phyloP scores from a whole-genome alignment of 192 early-diverging fungal species.

The Rhizophagus clarus region DNA sequence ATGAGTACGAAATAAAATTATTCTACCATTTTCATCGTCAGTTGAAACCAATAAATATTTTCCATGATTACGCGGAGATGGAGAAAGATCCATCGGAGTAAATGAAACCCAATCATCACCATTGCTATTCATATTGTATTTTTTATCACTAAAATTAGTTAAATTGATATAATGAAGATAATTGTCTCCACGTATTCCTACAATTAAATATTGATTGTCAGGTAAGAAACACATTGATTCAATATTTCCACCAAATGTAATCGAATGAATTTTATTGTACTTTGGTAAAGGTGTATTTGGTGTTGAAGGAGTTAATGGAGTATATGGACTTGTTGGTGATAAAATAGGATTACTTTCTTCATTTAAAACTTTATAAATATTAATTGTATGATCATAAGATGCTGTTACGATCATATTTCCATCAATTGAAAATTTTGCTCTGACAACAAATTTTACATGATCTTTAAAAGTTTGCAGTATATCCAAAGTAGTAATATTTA shows the following conservation, averaged over 20 bases:
- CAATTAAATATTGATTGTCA: conserved; percentile 44
- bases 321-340: conserved; percentile 41
- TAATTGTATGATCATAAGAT: conserved; percentile 70
- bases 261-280: conserved; percentile 34
- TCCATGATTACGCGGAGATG: conserved; percentile 55
- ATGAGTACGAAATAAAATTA: conserved; percentile 61
- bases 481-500: conserved; percentile 44
- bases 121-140: conserved; percentile 76
- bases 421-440: conserved; percentile 60
- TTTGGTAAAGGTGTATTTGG: not conserved
- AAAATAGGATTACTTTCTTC: not conserved
- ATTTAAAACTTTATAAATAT: conserved; percentile 54
- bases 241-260: conserved; percentile 59
- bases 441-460: conserved; percentile 72
- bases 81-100: conserved; percentile 68
- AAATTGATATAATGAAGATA: conserved; percentile 68
- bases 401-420: conserved; percentile 64
- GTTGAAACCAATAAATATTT: conserved; percentile 65
- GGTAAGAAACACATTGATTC: conserved; percentile 69
- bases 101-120: conserved; percentile 85
- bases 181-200: conserved; percentile 72
- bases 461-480: conserved; percentile 63
- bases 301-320: conserved; percentile 2
- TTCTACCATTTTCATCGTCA: conserved; percentile 64
- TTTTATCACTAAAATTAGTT: conserved; percentile 14